phyloP scores from a whole-genome alignment of 768 basidiomycete genomes.

The Clitopilus hobsonii region DNA sequence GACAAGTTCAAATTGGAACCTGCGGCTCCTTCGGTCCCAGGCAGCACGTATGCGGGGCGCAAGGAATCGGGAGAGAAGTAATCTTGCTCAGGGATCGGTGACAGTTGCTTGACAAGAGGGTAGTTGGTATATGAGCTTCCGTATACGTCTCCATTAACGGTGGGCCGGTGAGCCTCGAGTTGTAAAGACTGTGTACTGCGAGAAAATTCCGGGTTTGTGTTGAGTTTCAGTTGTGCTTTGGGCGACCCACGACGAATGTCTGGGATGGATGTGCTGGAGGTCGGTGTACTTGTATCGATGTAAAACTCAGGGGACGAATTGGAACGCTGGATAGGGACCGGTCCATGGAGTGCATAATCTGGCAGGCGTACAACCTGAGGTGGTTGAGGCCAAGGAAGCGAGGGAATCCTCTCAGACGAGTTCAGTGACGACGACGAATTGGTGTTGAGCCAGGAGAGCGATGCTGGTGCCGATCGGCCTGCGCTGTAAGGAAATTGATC shows the following conservation, averaged over 20 bases:
- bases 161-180: constrained; percentile 25
- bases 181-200: constrained; percentile 40
- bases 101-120: constrained; percentile 46
- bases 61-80: constrained; percentile 47
- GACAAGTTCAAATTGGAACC: constrained; percentile 10
- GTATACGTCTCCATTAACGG: constrained; percentile 28
- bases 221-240: constrained; percentile 26
- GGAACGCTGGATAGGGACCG: not conserved
- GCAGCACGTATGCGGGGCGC: constrained; percentile 29
- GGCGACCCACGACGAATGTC: constrained; percentile 6
- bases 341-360: not conserved
- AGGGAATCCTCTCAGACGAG: not conserved
- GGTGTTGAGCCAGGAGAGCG: constrained; percentile 25
- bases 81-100: constrained; percentile 64
- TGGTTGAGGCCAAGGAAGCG: not conserved
- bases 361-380: not conserved
- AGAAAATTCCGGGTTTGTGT: constrained; percentile 20
- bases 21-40: constrained; percentile 18
- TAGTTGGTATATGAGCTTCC: constrained; percentile 31
- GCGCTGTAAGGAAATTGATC: constrained; percentile 29
- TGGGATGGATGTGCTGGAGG: not conserved
- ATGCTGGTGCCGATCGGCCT: constrained; percentile 21
- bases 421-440: not conserved
- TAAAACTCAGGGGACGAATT: not conserved
- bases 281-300: not conserved